Percentiles rank a stretch among this genome's conserved stretches.
Evolutionary conservation across 177 flowering plant species (phyloP).

Genomic region (Telopea speciosissima): DNA sequence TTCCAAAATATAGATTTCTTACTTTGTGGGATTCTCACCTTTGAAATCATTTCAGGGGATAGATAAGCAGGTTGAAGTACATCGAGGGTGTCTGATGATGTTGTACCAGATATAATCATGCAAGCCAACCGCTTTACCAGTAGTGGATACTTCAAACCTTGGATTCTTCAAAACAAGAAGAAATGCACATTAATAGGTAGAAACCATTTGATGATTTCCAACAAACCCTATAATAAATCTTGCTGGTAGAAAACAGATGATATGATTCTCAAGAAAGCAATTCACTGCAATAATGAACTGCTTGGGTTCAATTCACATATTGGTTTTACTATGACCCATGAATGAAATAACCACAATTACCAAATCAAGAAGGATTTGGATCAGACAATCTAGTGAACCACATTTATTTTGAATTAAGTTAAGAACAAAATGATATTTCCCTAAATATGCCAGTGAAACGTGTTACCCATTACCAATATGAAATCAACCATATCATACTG

Average conservation of each 20-base stretch:
- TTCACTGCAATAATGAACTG: neutral
- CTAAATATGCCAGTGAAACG: no score
- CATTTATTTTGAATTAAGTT: neutral
- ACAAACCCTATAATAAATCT: neutral
- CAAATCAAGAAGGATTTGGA: no score
- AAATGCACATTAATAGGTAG: neutral
- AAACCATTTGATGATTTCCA: neutral
- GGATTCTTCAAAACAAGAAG: conserved; percentile 33
- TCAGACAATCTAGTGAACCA: neutral
- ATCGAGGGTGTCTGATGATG: conserved; percentile 50
- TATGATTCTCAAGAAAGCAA: neutral
- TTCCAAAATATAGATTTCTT: neutral
- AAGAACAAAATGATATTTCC: neutral
- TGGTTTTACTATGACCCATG: neutral
- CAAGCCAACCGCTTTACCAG: conserved; percentile 88
- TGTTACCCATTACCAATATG: no score
- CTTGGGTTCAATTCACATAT: neutral
- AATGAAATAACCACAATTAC: no score
- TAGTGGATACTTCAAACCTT: conserved; percentile 78
- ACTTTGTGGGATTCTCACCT: conserved; percentile 33
- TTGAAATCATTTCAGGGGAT: conserved; percentile 42
- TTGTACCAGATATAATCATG: conserved; percentile 71
- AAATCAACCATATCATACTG: no score
- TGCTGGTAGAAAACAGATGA: neutral
- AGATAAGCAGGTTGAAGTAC: conserved; percentile 79